Conservation (phyloP, 2,329 filamentous ascomycete genomes). For the Zymoseptoria brevis region DNA sequence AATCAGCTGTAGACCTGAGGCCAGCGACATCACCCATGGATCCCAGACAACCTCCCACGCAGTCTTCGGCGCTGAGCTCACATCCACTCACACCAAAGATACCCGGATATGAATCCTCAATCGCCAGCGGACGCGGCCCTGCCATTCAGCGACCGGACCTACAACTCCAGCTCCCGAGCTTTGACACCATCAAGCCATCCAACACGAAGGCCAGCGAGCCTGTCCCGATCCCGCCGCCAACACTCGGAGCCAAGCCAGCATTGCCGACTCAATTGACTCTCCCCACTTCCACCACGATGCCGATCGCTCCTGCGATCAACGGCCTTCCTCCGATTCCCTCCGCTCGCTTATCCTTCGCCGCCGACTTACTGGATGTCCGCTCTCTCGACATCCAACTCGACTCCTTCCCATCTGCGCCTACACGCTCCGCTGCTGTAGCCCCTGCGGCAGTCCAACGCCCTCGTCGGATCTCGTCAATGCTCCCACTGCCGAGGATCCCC, state of each 20-base stretch:
- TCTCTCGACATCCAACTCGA: slow-evolving; percentile 14
- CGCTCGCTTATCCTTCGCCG: background rate
- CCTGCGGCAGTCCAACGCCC: background rate
- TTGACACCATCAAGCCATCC: background rate
- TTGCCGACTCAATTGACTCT: background rate
- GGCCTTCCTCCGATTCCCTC: background rate
- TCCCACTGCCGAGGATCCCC: background rate
- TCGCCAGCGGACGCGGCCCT: background rate
- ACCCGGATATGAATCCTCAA: background rate
- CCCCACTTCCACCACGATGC: background rate
- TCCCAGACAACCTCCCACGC: background rate
- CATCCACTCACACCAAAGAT: background rate
- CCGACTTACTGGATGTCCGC: slow-evolving; percentile 3
- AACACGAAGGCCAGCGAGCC: background rate
- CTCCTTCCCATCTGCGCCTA: slow-evolving; percentile 11
- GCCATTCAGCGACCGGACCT: background rate
- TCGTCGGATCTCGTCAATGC: background rate
- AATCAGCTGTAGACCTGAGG: too few species aligned
- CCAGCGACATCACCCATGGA: background rate
- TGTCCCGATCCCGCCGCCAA: background rate
- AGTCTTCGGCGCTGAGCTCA: background rate
- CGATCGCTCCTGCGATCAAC: background rate
- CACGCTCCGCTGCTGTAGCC: background rate
- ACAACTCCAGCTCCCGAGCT: background rate
- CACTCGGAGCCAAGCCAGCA: background rate